These are phyloP conservation scores for Pulveroboletus ravenelii DNA, from an alignment of 768 basidiomycete genomes.

Conservation along the genomic window DNA sequence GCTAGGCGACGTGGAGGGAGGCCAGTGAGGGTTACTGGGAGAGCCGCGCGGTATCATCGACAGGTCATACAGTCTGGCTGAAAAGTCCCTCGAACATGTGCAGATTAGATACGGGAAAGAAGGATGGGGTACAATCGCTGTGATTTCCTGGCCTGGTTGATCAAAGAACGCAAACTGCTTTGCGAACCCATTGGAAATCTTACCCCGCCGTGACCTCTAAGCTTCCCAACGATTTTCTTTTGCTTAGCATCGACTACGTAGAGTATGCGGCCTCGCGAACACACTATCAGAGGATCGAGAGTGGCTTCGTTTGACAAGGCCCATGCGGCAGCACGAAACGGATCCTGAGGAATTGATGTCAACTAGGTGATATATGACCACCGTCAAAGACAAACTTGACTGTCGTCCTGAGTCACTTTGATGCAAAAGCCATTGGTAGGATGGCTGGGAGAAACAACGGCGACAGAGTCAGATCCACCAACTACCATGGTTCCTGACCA, in stretches of 20 bases:
- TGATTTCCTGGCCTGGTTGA: constrained; percentile 48
- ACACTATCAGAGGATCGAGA: constrained; percentile 56
- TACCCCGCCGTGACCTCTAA: constrained; percentile 74
- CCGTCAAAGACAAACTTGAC: constrained; percentile 13
- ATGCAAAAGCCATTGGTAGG: constrained; percentile 27
- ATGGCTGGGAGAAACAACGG: constrained; percentile 32
- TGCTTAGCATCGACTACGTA: constrained; percentile 49
- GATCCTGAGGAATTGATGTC: constrained; percentile 16
- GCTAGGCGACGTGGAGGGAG: constrained; percentile 44
- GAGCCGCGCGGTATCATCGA: constrained; percentile 28
- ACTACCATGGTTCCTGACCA: constrained; percentile 53
- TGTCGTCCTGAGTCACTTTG: constrained; percentile 30
- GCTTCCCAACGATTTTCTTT: constrained; percentile 38
- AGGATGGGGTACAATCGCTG: constrained; percentile 64
- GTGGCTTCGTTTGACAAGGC: constrained; percentile 41
- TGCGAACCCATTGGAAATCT: constrained; percentile 22
- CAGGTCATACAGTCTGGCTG: constrained; percentile 67
- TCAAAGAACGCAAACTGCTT: constrained; percentile 4
- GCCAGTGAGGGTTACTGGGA: constrained; percentile 57
- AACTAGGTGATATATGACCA: not conserved
- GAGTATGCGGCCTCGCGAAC: constrained; percentile 49
- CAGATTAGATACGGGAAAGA: constrained; percentile 53
- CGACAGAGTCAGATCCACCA: constrained; percentile 36
- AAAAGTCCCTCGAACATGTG: constrained; percentile 69
- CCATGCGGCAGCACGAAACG: constrained; percentile 50